These are phyloP conservation scores for Saccharomycopsis microspora DNA, from an alignment of 805 yeast genomes.

Conservation along the genomic window DNA sequence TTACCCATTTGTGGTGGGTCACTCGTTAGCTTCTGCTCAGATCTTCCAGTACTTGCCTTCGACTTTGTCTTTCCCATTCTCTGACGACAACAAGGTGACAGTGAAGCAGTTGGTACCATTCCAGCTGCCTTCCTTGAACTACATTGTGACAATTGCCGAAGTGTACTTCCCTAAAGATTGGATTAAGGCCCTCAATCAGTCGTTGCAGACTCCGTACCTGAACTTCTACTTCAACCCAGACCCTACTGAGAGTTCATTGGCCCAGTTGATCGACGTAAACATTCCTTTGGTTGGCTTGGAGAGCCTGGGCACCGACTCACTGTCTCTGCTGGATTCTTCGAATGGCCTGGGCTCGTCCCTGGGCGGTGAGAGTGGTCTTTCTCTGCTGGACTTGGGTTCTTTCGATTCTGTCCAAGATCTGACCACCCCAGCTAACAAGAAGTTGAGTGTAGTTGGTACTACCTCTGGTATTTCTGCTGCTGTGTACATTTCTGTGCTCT, in stretches of 20 bases:
- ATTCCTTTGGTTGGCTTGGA: constrained; percentile 44
- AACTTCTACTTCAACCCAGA: constrained; percentile 50
- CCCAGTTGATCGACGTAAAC: constrained; percentile 60
- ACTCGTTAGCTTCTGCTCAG: constrained; percentile 71
- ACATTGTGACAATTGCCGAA: constrained; percentile 80
- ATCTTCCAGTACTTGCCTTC: constrained; percentile 73
- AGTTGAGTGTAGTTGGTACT: constrained; percentile 32
- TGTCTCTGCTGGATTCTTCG: constrained; percentile 2
- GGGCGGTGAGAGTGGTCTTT: constrained; percentile 13
- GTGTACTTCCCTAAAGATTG: constrained; percentile 61
- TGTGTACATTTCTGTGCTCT: constrained; percentile 17
- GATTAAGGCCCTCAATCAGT: constrained; percentile 24
- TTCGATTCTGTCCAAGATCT: constrained; percentile 19
- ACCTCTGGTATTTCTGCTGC: constrained; percentile 17
- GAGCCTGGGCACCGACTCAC: constrained; percentile 3
- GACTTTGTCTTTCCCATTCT: constrained; percentile 55
- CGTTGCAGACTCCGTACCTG: constrained; percentile 30
- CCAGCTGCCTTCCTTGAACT: constrained; percentile 41
- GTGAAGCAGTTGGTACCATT: constrained; percentile 71
- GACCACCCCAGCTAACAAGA: constrained; percentile 22
- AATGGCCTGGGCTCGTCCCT: constrained; percentile 5
- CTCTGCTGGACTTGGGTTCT: constrained; percentile 16
- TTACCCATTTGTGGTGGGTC: constrained; percentile 71
- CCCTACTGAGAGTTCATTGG: constrained; percentile 42
- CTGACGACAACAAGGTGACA: constrained; percentile 31